phyloP scores from a whole-genome alignment of 345 rosid species.

The Citrus mangshanensis region DNA sequence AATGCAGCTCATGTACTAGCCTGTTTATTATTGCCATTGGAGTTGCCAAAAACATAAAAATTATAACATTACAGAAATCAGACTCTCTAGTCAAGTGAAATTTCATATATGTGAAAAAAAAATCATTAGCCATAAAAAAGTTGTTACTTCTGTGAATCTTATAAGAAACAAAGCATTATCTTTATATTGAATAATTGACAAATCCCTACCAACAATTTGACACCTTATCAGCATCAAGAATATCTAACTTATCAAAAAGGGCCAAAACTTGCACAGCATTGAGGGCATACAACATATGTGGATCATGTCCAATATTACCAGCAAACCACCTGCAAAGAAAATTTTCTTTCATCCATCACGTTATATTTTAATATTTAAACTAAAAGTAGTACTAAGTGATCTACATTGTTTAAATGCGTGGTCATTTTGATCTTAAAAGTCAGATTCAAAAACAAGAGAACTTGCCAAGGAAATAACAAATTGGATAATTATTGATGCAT shows the following conservation, averaged over 20 bases:
- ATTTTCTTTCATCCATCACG: background rate
- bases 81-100: background rate
- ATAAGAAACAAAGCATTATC: background rate
- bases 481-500: background rate
- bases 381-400: background rate
- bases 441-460: background rate
- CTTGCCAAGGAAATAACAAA: background rate
- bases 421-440: background rate
- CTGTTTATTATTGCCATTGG: background rate
- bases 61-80: background rate
- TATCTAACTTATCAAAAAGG: constrained; percentile 57
- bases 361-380: background rate
- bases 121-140: background rate
- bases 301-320: constrained; percentile 90
- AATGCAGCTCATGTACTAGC: background rate
- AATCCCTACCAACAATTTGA: constrained; percentile 24
- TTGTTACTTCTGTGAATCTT: background rate
- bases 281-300: constrained; percentile 72
- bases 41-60: background rate
- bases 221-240: constrained; percentile 66
- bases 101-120: background rate
- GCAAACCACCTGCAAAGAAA: constrained; percentile 73
- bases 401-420: background rate
- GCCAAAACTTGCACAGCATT: constrained; percentile 81
- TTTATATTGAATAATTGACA: background rate